Conservation (phyloP, 1,139 yeast species). For the Suhomyces taliae region DNA sequence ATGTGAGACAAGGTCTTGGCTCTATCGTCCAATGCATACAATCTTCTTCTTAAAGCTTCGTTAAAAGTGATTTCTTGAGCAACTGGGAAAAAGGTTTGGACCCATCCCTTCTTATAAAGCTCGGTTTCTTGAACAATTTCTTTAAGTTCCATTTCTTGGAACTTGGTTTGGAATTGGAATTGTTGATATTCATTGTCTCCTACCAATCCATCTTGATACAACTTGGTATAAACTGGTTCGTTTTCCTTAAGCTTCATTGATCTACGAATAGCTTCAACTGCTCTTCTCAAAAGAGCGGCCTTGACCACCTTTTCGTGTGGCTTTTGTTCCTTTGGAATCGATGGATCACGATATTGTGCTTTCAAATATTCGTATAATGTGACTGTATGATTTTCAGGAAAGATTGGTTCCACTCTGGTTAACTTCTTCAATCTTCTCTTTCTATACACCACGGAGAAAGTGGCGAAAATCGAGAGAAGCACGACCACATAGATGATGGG, state of each 20-base stretch:
- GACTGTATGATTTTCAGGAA: constrained; percentile 64
- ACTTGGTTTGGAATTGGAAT: constrained; percentile 71
- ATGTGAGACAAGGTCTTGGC: constrained; percentile 45
- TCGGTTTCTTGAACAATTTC: constrained; percentile 82
- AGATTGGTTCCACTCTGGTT: constrained; percentile 64
- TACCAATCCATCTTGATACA: constrained; percentile 85
- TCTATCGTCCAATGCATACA: constrained; percentile 62
- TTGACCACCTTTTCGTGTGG: constrained; percentile 82
- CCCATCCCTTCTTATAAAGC: constrained; percentile 74
- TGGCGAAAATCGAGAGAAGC: constrained; percentile 64
- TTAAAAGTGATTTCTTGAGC: constrained; percentile 91
- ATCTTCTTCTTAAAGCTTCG: constrained; percentile 83
- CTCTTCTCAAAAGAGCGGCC: constrained; percentile 79
- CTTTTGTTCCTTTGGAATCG: constrained; percentile 40
- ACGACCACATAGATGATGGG: constrained; percentile 81
- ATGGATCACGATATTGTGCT: constrained; percentile 42
- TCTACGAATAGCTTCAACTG: constrained; percentile 70
- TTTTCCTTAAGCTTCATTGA: constrained; percentile 70
- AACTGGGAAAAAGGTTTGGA: constrained; percentile 68
- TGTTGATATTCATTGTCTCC: constrained; percentile 88
- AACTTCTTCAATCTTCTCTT: constrained; percentile 55
- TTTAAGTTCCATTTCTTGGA: constrained; percentile 77
- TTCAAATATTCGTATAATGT: constrained; percentile 64
- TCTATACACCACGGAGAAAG: constrained; percentile 75
- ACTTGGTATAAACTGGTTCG: constrained; percentile 62